Conservation (phyloP, 1,139 yeast species). For the Blastobotrys aristatus region DNA sequence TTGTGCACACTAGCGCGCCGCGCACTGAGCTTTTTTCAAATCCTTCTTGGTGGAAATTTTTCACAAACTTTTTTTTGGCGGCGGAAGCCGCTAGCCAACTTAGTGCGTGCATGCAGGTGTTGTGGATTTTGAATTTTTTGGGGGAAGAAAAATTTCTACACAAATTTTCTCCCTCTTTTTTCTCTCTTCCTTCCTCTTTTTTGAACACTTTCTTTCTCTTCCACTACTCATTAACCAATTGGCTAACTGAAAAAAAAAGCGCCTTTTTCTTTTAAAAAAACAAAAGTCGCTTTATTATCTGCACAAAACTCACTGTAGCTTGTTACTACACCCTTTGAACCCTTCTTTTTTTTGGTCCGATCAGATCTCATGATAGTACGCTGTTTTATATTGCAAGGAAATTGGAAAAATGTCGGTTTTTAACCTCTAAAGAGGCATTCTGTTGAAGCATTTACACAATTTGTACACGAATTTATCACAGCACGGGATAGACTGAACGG, state of each 20-base stretch:
- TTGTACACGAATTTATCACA: no score
- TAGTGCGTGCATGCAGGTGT: no score
- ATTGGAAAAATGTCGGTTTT: conserved; percentile 8
- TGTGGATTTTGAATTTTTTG: no score
- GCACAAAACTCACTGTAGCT: background rate
- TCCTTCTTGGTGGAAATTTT: no score
- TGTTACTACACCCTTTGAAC: background rate
- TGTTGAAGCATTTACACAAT: background rate
- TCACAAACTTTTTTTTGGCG: no score
- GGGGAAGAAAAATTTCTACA: background rate
- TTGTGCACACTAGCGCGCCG: no score
- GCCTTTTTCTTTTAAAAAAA: background rate
- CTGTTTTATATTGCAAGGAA: background rate
- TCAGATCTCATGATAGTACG: conserved; percentile 8
- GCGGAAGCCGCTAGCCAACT: no score
- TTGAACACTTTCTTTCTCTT: background rate
- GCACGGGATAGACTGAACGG: background rate
- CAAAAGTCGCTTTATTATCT: background rate
- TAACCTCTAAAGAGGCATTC: conserved; percentile 5
- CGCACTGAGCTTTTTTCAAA: background rate
- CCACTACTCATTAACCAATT: background rate
- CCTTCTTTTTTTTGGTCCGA: background rate
- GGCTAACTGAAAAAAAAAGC: no score
- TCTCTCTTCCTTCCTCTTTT: background rate
- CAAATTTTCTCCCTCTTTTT: background rate